A percentile compares a stretch with the other conserved stretches of the same genome.
phyloP scores from a whole-genome alignment of 495 filamentous ascomycete species.

The Daldinia caldariorum region DNA sequence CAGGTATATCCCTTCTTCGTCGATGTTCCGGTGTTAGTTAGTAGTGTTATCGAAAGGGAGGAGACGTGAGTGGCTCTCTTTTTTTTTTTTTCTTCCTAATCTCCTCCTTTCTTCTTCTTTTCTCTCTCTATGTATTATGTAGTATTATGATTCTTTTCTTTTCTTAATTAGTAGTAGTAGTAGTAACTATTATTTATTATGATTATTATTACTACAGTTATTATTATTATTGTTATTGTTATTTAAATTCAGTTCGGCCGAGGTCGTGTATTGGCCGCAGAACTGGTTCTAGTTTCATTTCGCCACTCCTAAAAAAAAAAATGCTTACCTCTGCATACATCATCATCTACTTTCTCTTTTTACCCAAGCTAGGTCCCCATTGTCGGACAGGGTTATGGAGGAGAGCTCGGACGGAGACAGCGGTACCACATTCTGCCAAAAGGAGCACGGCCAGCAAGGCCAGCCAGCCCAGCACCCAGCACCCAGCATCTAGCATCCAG shows the following conservation, averaged over 20 bases:
- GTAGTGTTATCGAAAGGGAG: slow-evolving; percentile 6
- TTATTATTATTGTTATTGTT: no score
- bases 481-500: slow-evolving; percentile 27
- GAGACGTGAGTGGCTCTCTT: slow-evolving; percentile 46
- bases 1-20: slow-evolving; percentile 54
- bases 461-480: not conserved
- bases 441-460: slow-evolving; percentile 45
- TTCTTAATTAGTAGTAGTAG: slow-evolving; percentile 10
- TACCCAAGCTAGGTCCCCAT: slow-evolving; percentile 50
- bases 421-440: slow-evolving; percentile 56
- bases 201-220: not conserved
- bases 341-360: slow-evolving; percentile 46
- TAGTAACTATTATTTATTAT: no score
- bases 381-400: slow-evolving; percentile 53
- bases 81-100: slow-evolving; percentile 33
- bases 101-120: slow-evolving; percentile 26
- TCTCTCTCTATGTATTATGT: slow-evolving; percentile 11
- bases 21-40: slow-evolving; percentile 27
- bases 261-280: slow-evolving; percentile 56
- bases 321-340: slow-evolving; percentile 56
- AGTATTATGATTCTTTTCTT: slow-evolving; percentile 14
- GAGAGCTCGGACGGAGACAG: slow-evolving; percentile 47
- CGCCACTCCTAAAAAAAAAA: slow-evolving; percentile 50
- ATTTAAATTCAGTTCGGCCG: slow-evolving; percentile 41
- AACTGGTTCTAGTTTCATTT: slow-evolving; percentile 54